Conservation (phyloP, 106 monocot genomes). For the Hemerocallis citrina region DNA sequence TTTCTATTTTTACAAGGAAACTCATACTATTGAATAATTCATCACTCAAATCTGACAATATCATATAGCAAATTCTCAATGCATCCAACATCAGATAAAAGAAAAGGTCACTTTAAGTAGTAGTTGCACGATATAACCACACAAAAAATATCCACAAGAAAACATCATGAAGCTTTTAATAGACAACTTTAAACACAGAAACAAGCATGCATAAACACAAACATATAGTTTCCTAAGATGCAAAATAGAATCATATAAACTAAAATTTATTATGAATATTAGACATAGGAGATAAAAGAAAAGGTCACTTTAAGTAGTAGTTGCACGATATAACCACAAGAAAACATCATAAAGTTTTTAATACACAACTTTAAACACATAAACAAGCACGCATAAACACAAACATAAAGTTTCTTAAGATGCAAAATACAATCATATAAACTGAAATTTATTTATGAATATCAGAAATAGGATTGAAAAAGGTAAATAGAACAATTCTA, state of each 20-base stretch:
- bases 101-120: not conserved
- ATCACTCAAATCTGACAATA: no score
- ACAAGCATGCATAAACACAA: no score
- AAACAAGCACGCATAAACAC: not conserved
- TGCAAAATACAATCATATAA: not conserved
- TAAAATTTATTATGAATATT: not conserved
- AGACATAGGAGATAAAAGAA: not conserved
- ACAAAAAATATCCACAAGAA: no score
- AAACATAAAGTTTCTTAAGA: not conserved
- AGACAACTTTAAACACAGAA: not conserved
- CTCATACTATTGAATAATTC: no score
- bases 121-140: not conserved
- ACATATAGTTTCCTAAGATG: not conserved
- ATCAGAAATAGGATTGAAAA: not conserved
- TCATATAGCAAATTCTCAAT: no score
- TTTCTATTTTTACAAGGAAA: no score
- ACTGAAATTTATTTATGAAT: not conserved
- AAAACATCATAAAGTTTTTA: not conserved
- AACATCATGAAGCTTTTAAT: not conserved
- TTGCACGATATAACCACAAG: not conserved
- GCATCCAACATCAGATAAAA: no score
- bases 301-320: not conserved
- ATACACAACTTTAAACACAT: not conserved
- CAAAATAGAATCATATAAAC: not conserved
- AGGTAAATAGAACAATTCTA: not conserved